phyloP scores from a whole-genome alignment of 2,329 filamentous ascomycete genomes.

The Calonectria montana region DNA sequence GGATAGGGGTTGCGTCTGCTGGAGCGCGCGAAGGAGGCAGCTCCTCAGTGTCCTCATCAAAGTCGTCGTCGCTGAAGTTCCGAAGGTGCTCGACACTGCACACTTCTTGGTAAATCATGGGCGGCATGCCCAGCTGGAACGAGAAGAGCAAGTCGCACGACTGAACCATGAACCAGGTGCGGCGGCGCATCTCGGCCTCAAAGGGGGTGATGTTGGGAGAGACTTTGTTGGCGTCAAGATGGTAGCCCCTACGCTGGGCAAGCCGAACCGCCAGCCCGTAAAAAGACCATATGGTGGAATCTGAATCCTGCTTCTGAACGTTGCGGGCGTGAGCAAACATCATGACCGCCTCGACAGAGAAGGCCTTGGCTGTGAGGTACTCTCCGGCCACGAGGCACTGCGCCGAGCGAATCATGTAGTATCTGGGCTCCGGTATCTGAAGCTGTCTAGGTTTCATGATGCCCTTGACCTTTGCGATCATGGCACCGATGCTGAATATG shows the following conservation, averaged over 20 bases:
- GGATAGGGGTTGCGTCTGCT: conserved; percentile 56
- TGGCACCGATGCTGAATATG: conserved; percentile 55
- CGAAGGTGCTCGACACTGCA: conserved; percentile 59
- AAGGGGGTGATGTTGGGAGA: conserved; percentile 56
- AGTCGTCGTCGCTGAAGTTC: conserved; percentile 63
- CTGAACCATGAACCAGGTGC: conserved; percentile 60
- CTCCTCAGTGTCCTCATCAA: conserved; percentile 56
- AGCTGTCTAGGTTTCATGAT: conserved; percentile 30
- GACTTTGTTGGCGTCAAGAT: conserved; percentile 59
- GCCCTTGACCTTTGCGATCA: conserved; percentile 48
- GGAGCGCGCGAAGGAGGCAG: conserved; percentile 56
- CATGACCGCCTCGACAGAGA: conserved; percentile 62
- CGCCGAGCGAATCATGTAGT: conserved; percentile 51
- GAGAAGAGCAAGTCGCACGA: conserved; percentile 61
- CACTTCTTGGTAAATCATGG: conserved; percentile 59
- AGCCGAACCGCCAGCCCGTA: conserved; percentile 60
- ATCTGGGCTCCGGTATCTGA: conserved; percentile 40
- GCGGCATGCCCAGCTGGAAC: conserved; percentile 64
- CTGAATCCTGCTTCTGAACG: conserved; percentile 53
- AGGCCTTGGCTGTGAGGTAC: conserved; percentile 57
- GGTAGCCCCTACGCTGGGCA: conserved; percentile 64
- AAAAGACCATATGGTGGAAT: conserved; percentile 59
- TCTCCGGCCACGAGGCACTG: conserved; percentile 61
- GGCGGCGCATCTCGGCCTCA: conserved; percentile 62
- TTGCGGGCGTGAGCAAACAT: conserved; percentile 57